Percentiles rank a stretch among this genome's conserved stretches.
These are phyloP conservation scores for Ophiostoma sp. DNA, from an alignment of 2,329 filamentous ascomycete species.

Conservation along the genomic window DNA sequence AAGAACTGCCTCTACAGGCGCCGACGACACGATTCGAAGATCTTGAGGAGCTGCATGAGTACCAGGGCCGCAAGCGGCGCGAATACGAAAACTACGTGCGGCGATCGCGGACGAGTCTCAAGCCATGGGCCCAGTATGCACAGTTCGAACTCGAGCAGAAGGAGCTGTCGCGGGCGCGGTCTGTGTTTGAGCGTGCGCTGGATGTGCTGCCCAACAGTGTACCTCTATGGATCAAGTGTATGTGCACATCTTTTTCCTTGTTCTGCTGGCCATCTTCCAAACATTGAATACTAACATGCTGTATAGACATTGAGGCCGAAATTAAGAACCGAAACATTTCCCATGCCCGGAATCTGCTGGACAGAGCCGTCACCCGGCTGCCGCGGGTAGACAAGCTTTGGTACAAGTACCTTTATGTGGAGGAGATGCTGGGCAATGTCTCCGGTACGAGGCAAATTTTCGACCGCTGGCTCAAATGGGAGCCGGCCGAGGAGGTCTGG, in stretches of 20 bases:
- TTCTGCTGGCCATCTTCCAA: slow-evolving; percentile 42
- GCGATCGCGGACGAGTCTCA: slow-evolving; percentile 91
- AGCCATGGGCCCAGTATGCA: slow-evolving; percentile 98
- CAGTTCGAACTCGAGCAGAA: slow-evolving; percentile 98
- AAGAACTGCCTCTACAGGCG: slow-evolving; percentile 83
- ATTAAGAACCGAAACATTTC: slow-evolving; percentile 97
- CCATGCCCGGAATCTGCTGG: slow-evolving; percentile 89
- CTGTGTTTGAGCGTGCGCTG: slow-evolving; percentile 90
- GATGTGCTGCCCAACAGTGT: slow-evolving; percentile 89
- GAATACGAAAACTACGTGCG: slow-evolving; percentile 98
- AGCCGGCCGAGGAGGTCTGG: slow-evolving; percentile 95
- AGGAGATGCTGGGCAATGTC: slow-evolving; percentile 95
- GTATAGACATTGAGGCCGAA: slow-evolving; percentile 77
- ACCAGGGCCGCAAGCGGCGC: slow-evolving; percentile 90
- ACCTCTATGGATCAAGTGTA: slow-evolving; percentile 70
- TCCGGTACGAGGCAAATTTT: slow-evolving; percentile 91
- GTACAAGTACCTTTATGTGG: slow-evolving; percentile 89
- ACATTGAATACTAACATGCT: slow-evolving; percentile 48
- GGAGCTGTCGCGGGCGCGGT: slow-evolving; percentile 87
- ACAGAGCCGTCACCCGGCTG: slow-evolving; percentile 89
- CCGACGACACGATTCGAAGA: slow-evolving; percentile 95
- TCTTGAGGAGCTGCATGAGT: slow-evolving; percentile 96
- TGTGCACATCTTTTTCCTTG: neutral
- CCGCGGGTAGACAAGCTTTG: slow-evolving; percentile 93
- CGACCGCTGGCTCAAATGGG: slow-evolving; percentile 98